Evolutionary conservation across 805 yeast genomes (phyloP), one percentile per base, ranked within the genome.

Genomic region (Ogataea henricii): DNA sequence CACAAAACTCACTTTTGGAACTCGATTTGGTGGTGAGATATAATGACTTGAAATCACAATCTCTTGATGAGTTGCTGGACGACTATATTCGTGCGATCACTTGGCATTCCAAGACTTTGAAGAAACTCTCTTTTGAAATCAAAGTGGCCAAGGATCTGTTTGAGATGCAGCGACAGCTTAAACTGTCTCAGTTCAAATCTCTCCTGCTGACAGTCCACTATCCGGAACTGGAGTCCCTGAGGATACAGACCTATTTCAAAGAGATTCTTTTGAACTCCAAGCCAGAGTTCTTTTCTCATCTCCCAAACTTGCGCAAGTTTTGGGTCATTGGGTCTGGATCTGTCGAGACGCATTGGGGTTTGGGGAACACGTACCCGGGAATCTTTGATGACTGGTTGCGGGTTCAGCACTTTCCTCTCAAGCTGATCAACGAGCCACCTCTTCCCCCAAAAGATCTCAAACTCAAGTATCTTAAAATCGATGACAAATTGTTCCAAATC

Each of bases 351-450:
- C 84, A 82, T 17, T 76, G 78, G 68, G 85, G 83, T 0, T 62
- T 78, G 18, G 82, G 79, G 12, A 77, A 73, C 62, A 66, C 70
- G 2, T 79, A 79, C 56, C 81, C 81, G 9, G 77, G 79, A 4
- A 67, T 81, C 3, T 73, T 71, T 57, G 85, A 81, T 58, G 77
- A 76, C 49, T 80, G 85, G 85, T 70, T 71, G 50, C 69, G 78
- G 46, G 79, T 80, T 2, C 81, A 77, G 53, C 81, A 77, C 53
- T 73, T 78, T 6, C 85, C 83, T 1, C 51, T 65, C 34, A 64
- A 69, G 5, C 71, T 77, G 46, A 54, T 66, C 26, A 48, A 50
- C 22, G 52, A 52, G 20, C 29, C 29, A 8, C 51, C 53, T 6
- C 20, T 42, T 9, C 54, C 55, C 9, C 30, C 43, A 10, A 26